Base-by-base conservation (phyloP, 2,329 filamentous ascomycete species). In the Orbilia brochopaga region DNA sequence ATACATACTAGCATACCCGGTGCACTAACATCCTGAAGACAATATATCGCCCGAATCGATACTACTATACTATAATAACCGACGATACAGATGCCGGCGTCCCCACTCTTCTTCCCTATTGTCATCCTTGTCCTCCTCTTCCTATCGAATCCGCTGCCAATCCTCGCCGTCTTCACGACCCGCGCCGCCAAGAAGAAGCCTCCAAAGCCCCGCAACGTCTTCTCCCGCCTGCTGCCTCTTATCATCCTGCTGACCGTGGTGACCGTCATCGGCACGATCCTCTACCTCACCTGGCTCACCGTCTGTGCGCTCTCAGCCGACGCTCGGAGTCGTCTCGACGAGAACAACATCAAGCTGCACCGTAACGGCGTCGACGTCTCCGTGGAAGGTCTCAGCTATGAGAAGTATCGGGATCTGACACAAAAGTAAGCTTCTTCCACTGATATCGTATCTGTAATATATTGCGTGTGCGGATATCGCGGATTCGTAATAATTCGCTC, bases 371-470 rank as follows among this genome's bases (percentile, higher is more conserved):
- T 62, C 24, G 69, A 73, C 37, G 69, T 73, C n/a, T 46, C 61
- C 37, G 17, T 73, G 27, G 57, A 66, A 27, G 56, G 52, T 4
- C 27, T 73, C 21, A 67, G 42, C 51, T 73, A 73, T 53, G 69
- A 73, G 56, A 56, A 66, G 15, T 67, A 67, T 30, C 17, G 57
- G 27, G 69, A 73, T 59, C 17, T 66, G 44, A 73, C 62, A 3
- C 69, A 73, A 50, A 65, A 73, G 69, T 72, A 46, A 19, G 54
- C 50, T 27, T 30, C n/a, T 21, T 17, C 17, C 21, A 15, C 48
- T 15, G 2, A 1, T 5, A 5, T 24, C 35, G 35, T 13, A 15
- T 17, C 15, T 13, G 13, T 42, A 15, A 42, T 42, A 42, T 17
- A 44, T 44, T 44, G 17, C 40, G 40, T 17, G 17, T 44, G 44